Conservation (phyloP, 2,329 filamentous ascomycete species). For the Penicillium crustosum region DNA sequence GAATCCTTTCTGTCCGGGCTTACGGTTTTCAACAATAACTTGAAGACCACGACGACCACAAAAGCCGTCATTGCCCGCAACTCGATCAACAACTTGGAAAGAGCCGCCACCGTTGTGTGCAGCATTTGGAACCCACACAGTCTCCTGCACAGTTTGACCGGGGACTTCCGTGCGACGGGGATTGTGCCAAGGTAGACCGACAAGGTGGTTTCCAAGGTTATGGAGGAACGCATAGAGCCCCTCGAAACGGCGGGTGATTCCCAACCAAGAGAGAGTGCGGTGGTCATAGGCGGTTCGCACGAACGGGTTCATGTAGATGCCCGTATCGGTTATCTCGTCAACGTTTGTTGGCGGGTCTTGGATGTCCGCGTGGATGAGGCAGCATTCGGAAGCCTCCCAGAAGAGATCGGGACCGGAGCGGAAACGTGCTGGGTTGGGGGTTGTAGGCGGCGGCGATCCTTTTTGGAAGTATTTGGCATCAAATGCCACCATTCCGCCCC, state of each 20-base stretch:
- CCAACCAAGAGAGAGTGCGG: conserved; percentile 58
- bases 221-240: conserved; percentile 62
- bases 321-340: conserved; percentile 47
- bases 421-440: conserved; percentile 51
- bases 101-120: conserved; percentile 35
- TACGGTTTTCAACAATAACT: conserved; percentile 45
- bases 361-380: conserved; percentile 55
- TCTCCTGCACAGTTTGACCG: conserved; percentile 50
- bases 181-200: conserved; percentile 60
- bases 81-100: conserved; percentile 40
- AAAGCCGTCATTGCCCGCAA: conserved; percentile 46
- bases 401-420: conserved; percentile 59
- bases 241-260: conserved; percentile 64
- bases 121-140: conserved; percentile 42
- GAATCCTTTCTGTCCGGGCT: conserved; percentile 47
- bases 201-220: conserved; percentile 56
- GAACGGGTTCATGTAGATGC: conserved; percentile 73
- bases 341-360: conserved; percentile 36
- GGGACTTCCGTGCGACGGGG: conserved; percentile 60
- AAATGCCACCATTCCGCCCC: conserved; percentile 69
- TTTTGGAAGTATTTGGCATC: conserved; percentile 48
- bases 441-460: conserved; percentile 30
- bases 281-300: conserved; percentile 68
- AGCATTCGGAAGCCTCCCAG: conserved; percentile 66
- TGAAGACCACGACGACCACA: conserved; percentile 47